Evolutionary conservation across 129 eudicot genomes (phyloP), one percentile per base, ranked within the genome.

Genomic region (Pseudognaphalium luteoalbum): DNA sequence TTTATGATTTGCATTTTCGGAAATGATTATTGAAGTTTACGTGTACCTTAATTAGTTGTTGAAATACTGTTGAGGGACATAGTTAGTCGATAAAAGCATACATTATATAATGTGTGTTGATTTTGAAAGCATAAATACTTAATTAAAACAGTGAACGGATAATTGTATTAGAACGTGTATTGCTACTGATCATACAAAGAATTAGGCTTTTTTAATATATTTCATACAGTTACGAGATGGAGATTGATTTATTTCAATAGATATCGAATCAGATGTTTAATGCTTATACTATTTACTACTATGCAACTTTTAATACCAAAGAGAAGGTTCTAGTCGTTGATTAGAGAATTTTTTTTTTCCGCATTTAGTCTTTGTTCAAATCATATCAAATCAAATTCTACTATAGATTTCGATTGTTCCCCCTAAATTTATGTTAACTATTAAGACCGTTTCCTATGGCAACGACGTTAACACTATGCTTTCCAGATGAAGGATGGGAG

Each of bases 241-340:
- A 17, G 52, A 44, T 12, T 44, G 52, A 44, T 58, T 37, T n/a
- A 28, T 39, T 39, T 60, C n/a, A 59, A 39, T 59, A 25, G 29
- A 74, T 70, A 39, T 39, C 11, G 44, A 73, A 73, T 59, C 51
- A 73, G 77, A 73, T 73, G 77, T 56, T 20, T 17, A 7, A 15
- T 37, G 28, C 61, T 56, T 20, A 58, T 72, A 56, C 76, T 4
- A 72, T 54, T 72, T 60, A 34, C 37, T 73, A 37, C 68, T 7
- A 25, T 62, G 62, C 32, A 62, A 41, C 78, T 61, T 62, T 74
- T 25, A 25, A 25, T 25, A 25, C 33, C 61, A 29, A 41, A 74
- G 62, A 74, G 47, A 21, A 61, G 32, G 47, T 39, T 74, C 52
- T 28, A 44, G 32, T 8, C 32, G 2, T 54, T 44, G 12, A 21